These are phyloP conservation scores for Aureobasidium uvarum DNA, from an alignment of 2,329 filamentous ascomycete genomes.

Conservation along the genomic window DNA sequence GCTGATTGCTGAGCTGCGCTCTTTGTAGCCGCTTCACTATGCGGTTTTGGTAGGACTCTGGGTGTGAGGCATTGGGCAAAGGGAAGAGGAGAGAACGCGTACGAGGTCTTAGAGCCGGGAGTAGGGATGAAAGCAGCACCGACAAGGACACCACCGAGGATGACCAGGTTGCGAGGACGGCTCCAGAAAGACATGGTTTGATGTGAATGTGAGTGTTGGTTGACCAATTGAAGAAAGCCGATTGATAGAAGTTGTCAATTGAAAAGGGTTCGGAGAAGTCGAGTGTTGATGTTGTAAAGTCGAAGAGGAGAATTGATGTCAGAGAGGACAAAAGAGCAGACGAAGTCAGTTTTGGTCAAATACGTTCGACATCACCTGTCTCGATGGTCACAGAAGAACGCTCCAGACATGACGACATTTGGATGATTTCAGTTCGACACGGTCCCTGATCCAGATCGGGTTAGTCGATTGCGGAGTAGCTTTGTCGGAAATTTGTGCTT, in stretches of 20 bases:
- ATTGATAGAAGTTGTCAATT: background rate
- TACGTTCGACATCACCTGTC: constrained; percentile 6
- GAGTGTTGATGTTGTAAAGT: background rate
- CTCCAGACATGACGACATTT: background rate
- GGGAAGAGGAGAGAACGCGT: constrained; percentile 11
- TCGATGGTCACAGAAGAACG: background rate
- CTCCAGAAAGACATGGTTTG: constrained; percentile 31
- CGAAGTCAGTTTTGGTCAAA: background rate
- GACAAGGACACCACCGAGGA: constrained; percentile 34
- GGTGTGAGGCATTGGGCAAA: background rate
- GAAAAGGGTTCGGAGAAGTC: background rate
- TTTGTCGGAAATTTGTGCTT: background rate
- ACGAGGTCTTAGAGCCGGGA: constrained; percentile 18
- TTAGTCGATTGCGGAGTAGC: too few species aligned
- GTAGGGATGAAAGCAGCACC: constrained; percentile 33
- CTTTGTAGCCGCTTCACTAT: background rate
- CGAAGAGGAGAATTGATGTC: constrained; percentile 3
- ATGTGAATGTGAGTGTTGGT: background rate
- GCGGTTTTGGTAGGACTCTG: accelerated
- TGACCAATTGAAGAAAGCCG: background rate
- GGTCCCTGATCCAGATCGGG: too few species aligned
- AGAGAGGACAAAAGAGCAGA: background rate
- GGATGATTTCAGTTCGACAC: background rate
- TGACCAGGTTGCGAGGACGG: constrained; percentile 36
- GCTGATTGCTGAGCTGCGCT: background rate